Base-by-base conservation (phyloP, 164 flowering plant genomes). In the Vitis labrusca region DNA sequence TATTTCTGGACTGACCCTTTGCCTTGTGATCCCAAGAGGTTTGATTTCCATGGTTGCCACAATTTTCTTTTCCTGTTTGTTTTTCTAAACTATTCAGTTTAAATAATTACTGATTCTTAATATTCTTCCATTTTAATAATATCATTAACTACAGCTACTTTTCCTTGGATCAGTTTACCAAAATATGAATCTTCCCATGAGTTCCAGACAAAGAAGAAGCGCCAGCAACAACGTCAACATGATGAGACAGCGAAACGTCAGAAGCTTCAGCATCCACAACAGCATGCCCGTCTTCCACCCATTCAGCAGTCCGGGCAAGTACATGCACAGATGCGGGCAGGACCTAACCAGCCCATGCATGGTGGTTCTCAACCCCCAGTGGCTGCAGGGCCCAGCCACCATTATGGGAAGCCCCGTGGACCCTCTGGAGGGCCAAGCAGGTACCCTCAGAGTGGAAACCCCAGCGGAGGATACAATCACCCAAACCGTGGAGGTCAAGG, bases 21-120 rank as follows among this genome's bases (percentile, higher is more conserved):
- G 51, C 98, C 98, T 44, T 95, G 99, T 76, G 97, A 93, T 73
- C 98, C 98, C 58, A 91, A 90, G 80, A 91, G 96, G 99, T 94
- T 32, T 64, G 70, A 27, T 47, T 70, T 48, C 56, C 63, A 8
- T n/a, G 0, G 5, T 37, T 56, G 44, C 44, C 7, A 37, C 44
- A 2, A 1, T 37, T 37, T 37, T 23, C 27, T 37, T 37, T 37
- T 37, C 44, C 27, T 23, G 27, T 37, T 37, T 37, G 44, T 37
- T 37, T 37, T 37, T 37, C 44, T 37, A 6, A 37, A 37, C 44
- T 37, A 37, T 3, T 37, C 44, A 37, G 0, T 37, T 37, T 37
- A 37, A 37, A 37, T 37, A 6, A 37, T 37, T 37, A 37, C 44
- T 37, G 44, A 3, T 37, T 37, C 44, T 37, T 37, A 37, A 37